Percentiles rank a stretch among this genome's conserved stretches.
phyloP scores from a whole-genome alignment of 805 yeast species.

The Pichia thaimueangensis region DNA sequence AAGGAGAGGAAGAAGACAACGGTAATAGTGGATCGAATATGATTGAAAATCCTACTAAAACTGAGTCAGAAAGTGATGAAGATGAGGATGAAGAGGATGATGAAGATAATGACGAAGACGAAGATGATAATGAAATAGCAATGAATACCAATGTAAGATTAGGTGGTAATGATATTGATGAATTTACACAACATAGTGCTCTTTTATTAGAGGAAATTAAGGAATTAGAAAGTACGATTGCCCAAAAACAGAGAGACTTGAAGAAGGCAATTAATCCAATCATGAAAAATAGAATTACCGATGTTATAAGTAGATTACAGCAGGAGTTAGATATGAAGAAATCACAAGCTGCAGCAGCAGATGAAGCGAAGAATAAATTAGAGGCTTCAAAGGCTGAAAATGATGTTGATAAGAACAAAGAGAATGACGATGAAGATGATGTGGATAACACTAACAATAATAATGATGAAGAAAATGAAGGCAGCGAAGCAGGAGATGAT shows the following conservation, averaged over 20 bases:
- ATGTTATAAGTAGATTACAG: constrained; percentile 69
- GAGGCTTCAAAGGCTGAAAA: constrained; percentile 15
- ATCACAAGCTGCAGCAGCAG: constrained; percentile 41
- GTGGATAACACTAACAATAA: constrained; percentile 21
- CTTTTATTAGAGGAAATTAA: constrained; percentile 77
- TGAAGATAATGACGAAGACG: constrained; percentile 38
- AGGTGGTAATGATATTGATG: constrained; percentile 46
- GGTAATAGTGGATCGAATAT: no score
- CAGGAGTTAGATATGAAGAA: constrained; percentile 78
- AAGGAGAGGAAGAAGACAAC: constrained; percentile 22
- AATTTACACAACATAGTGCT: constrained; percentile 56
- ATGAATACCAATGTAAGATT: constrained; percentile 31
- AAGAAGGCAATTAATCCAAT: constrained; percentile 75
- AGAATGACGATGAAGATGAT: constrained; percentile 50
- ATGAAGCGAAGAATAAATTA: constrained; percentile 23
- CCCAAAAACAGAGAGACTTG: constrained; percentile 65
- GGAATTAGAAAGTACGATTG: constrained; percentile 74
- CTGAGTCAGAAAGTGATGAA: constrained; percentile 33
- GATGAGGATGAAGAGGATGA: constrained; percentile 26
- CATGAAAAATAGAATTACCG: constrained; percentile 78
- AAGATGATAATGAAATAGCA: constrained; percentile 38
- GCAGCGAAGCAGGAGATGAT: constrained; percentile 23
- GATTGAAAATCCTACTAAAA: constrained; percentile 42
- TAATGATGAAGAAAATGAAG: constrained; percentile 18
- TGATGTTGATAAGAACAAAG: constrained; percentile 35